These are phyloP conservation scores for Lentinula novae-zelandiae DNA, from an alignment of 1,284 basidiomycete species.

Conservation along the genomic window DNA sequence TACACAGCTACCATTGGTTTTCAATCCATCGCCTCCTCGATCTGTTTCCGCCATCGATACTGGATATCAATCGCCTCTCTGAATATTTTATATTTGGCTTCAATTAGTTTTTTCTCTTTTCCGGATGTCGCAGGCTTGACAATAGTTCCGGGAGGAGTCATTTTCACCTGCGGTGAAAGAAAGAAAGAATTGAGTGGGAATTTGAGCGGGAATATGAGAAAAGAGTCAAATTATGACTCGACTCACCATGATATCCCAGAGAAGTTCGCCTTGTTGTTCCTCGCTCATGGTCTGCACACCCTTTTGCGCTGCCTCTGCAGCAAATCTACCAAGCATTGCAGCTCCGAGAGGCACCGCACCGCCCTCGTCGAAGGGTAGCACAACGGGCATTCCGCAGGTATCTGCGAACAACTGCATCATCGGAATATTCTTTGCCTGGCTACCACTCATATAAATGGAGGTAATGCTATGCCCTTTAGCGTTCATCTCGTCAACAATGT, in stretches of 20 bases:
- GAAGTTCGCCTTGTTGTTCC: constrained; percentile 56
- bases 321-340: constrained; percentile 91
- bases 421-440: constrained; percentile 83
- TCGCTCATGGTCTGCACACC: constrained; percentile 33
- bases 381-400: constrained; percentile 79
- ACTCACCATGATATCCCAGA: constrained; percentile 91
- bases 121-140: constrained; percentile 63
- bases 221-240: constrained; percentile 8
- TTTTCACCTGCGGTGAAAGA: constrained; percentile 63
- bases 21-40: constrained; percentile 49
- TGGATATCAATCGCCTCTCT: constrained; percentile 86
- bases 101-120: constrained; percentile 71
- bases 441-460: constrained; percentile 89
- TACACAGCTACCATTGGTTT: neutral
- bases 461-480: constrained; percentile 79
- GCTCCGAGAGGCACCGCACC: constrained; percentile 90
- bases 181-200: neutral
- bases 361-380: constrained; percentile 76
- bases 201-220: neutral
- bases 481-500: constrained; percentile 95
- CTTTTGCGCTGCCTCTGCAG: constrained; percentile 54
- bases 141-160: constrained; percentile 84
- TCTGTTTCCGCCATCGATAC: constrained; percentile 73
- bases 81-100: constrained; percentile 95
- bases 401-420: constrained; percentile 91